A percentile compares a stretch with the other conserved stretches of the same genome.
Conservation (phyloP, 2,329 filamentous ascomycete species). For the Aspergillus sp. region DNA sequence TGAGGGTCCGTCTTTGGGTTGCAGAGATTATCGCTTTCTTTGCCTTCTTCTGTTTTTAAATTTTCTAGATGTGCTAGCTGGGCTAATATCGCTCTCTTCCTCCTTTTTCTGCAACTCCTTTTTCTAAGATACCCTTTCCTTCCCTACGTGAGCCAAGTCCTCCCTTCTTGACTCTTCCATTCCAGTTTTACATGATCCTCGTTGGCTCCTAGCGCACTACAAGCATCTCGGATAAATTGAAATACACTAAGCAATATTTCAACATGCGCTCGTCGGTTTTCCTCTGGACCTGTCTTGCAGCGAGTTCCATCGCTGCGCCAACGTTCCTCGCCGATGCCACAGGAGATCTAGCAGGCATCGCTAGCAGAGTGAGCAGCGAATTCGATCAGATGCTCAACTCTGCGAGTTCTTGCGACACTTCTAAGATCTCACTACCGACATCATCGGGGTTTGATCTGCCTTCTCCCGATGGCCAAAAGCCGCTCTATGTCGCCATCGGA, state of each 20-base stretch:
- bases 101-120: no score
- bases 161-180: no score
- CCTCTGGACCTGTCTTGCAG: constrained; percentile 23
- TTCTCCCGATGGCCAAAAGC: constrained; percentile 49
- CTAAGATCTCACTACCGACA: constrained; percentile 31
- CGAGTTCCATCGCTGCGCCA: constrained; percentile 28
- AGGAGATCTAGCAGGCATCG: constrained; percentile 33
- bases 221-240: no score
- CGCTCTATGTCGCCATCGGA: constrained; percentile 76
- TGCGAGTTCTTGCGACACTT: constrained; percentile 25
- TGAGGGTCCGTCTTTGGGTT: no score
- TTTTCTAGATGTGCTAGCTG: no score
- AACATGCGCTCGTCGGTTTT: constrained; percentile 16
- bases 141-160: no score
- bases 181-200: no score
- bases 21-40: no score
- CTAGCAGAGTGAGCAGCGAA: constrained; percentile 29
- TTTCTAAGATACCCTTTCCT: no score
- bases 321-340: constrained; percentile 30
- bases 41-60: no score
- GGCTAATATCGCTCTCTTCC: no score
- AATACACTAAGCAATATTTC: constrained; percentile 1
- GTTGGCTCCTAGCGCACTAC: no score
- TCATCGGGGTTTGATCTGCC: constrained; percentile 52
- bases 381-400: constrained; percentile 12